phyloP scores from a whole-genome alignment of 345 rosid genomes.

The Gossypium australe region DNA sequence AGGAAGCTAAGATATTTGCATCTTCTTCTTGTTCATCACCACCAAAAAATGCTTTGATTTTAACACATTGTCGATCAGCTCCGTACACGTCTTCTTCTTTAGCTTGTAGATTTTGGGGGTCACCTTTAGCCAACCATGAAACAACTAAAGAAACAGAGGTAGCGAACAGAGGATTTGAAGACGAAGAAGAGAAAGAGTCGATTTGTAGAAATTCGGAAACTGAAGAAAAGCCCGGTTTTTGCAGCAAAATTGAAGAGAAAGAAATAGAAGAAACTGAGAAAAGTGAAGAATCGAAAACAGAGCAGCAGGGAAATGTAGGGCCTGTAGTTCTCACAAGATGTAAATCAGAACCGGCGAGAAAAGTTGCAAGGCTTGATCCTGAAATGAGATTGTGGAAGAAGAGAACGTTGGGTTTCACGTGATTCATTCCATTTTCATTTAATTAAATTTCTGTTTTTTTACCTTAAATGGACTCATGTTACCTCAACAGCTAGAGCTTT shows the following conservation, averaged over 20 bases:
- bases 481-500: constrained; percentile 22
- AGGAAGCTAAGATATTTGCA: constrained; percentile 22
- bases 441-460: not conserved
- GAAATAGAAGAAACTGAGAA: constrained; percentile 19
- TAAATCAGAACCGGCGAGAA: constrained; percentile 83
- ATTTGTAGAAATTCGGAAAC: constrained; percentile 19
- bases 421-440: constrained; percentile 15
- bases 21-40: constrained; percentile 48
- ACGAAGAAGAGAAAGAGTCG: constrained; percentile 28
- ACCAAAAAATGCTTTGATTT: constrained; percentile 64
- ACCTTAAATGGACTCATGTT: constrained; percentile 11
- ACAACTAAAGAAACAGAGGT: constrained; percentile 22
- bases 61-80: constrained; percentile 83
- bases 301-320: constrained; percentile 16
- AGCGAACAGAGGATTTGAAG: constrained; percentile 6
- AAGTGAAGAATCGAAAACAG: constrained; percentile 11
- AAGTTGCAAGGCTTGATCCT: constrained; percentile 45
- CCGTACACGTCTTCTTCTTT: constrained; percentile 77
- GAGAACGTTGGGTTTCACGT: constrained; percentile 61
- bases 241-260: constrained; percentile 27
- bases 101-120: constrained; percentile 75
- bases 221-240: constrained; percentile 14
- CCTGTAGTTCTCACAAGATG: constrained; percentile 59
- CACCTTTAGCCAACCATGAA: constrained; percentile 39
- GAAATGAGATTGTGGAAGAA: constrained; percentile 42